phyloP scores from a whole-genome alignment of 306 rosid genomes.

The Dicorynia guianensis region DNA sequence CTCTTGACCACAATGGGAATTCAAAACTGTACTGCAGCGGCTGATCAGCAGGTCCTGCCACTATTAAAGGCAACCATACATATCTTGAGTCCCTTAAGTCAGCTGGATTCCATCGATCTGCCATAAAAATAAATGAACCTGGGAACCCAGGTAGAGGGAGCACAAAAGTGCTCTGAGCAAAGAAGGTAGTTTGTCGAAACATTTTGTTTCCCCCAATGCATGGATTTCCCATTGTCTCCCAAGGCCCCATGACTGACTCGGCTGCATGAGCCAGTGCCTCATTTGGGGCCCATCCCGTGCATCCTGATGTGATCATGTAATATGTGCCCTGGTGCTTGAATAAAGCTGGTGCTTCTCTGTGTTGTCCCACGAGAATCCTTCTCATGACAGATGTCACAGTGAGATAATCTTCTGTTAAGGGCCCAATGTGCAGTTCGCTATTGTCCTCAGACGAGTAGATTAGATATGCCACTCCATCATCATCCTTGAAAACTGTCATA shows the following conservation, averaged over 20 bases:
- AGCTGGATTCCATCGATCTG: constrained; percentile 91
- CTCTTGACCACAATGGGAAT: constrained; percentile 84
- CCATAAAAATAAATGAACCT: constrained; percentile 80
- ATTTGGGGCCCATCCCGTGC: constrained; percentile 96
- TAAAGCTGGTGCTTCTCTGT: constrained; percentile 90
- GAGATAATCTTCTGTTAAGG: constrained; percentile 79
- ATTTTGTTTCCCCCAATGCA: constrained; percentile 87
- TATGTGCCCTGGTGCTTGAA: constrained; percentile 88
- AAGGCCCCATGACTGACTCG: constrained; percentile 84
- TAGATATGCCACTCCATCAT: constrained; percentile 80
- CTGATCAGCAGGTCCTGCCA: constrained; percentile 75
- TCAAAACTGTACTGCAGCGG: constrained; percentile 72
- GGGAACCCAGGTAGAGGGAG: constrained; percentile 70
- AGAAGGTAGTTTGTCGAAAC: constrained; percentile 70
- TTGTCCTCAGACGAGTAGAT: constrained; percentile 89
- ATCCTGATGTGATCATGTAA: constrained; percentile 96
- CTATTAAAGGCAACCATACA: constrained; percentile 92
- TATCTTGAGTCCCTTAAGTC: constrained; percentile 88
- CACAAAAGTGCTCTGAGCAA: constrained; percentile 88
- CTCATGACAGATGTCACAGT: constrained; percentile 59
- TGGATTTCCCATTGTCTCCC: constrained; percentile 94
- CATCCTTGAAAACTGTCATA: constrained; percentile 91
- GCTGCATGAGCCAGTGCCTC: constrained; percentile 88
- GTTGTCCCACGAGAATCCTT: constrained; percentile 82
- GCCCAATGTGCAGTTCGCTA: constrained; percentile 82